A percentile compares a stretch with the other conserved stretches of the same genome.
Conservation (phyloP, 2,329 filamentous ascomycete species). For the Colletotrichum orbiculare region DNA sequence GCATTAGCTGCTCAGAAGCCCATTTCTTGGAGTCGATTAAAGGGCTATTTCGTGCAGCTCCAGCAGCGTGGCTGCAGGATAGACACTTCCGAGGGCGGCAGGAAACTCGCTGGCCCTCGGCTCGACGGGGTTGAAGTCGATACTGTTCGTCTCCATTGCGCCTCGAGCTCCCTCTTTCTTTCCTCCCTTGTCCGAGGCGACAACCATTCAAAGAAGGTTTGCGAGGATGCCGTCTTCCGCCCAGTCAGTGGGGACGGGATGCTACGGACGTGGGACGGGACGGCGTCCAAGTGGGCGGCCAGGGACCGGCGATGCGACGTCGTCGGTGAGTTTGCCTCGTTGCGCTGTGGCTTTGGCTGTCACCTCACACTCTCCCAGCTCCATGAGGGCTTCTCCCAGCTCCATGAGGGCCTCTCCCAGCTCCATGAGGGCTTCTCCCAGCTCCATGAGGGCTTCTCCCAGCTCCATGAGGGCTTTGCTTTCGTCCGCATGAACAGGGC, state of each 20-base stretch:
- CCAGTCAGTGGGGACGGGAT: constrained; percentile 1
- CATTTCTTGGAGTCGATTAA: constrained; percentile 3
- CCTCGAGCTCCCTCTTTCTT: neutral
- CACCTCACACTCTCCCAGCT: neutral
- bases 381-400: constrained; percentile 1
- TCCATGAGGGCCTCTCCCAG: neutral
- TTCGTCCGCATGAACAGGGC: too few species aligned
- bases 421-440: neutral
- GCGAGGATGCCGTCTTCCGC: neutral
- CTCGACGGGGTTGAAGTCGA: neutral
- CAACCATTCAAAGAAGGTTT: neutral
- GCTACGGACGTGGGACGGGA: constrained; percentile 1
- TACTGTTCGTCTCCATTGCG: neutral
- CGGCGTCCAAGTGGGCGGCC: constrained; percentile 1
- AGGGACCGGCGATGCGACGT: constrained; percentile 6
- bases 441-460: neutral
- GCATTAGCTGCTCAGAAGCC: constrained; percentile 9
- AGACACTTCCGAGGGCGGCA: constrained; percentile 6
- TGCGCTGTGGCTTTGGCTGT: neutral
- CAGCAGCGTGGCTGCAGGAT: constrained; percentile 21
- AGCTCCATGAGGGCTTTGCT: neutral
- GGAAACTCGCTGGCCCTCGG: neutral
- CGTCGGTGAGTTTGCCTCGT: neutral
- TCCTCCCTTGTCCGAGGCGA: neutral
- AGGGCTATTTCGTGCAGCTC: constrained; percentile 26